Conservation (phyloP, 805 yeast genomes). For the Lipomyces orientalis region DNA sequence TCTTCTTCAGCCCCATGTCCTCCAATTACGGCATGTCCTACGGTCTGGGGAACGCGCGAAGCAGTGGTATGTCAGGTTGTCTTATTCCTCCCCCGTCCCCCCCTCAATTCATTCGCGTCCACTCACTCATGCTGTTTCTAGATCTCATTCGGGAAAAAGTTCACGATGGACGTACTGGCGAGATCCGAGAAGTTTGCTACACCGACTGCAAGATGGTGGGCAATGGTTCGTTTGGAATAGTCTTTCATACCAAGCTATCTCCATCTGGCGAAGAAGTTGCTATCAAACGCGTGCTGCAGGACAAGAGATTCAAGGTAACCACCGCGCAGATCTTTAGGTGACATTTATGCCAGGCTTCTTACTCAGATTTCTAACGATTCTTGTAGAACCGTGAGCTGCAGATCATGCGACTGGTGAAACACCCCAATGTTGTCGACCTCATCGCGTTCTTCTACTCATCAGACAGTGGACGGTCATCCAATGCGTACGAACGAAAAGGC, state of each 20-base stretch:
- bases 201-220: conserved; percentile 91
- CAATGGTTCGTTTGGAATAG: conserved; percentile 99
- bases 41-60: conserved; percentile 19
- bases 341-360: conserved; percentile 40
- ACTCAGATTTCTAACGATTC: conserved; percentile 37
- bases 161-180: conserved; percentile 73
- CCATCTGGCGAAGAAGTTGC: conserved; percentile 85
- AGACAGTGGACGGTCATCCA: conserved; percentile 30
- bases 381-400: conserved; percentile 90
- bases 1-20: background rate
- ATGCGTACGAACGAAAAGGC: conserved; percentile 27
- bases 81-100: background rate
- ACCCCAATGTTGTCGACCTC: conserved; percentile 85
- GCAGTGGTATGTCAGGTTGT: conserved; percentile 21
- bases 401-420: conserved; percentile 88
- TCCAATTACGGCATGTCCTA: conserved; percentile 5
- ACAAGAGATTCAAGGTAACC: conserved; percentile 80
- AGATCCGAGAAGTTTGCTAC: conserved; percentile 66
- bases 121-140: conserved; percentile 10
- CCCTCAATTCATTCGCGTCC: background rate
- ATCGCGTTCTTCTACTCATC: conserved; percentile 83
- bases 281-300: conserved; percentile 94
- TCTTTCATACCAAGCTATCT: conserved; percentile 80
- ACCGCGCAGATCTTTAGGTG: background rate
- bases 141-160: conserved; percentile 57